Conservation (phyloP, 2,329 filamentous ascomycete genomes). For the Bisporella sp. region DNA sequence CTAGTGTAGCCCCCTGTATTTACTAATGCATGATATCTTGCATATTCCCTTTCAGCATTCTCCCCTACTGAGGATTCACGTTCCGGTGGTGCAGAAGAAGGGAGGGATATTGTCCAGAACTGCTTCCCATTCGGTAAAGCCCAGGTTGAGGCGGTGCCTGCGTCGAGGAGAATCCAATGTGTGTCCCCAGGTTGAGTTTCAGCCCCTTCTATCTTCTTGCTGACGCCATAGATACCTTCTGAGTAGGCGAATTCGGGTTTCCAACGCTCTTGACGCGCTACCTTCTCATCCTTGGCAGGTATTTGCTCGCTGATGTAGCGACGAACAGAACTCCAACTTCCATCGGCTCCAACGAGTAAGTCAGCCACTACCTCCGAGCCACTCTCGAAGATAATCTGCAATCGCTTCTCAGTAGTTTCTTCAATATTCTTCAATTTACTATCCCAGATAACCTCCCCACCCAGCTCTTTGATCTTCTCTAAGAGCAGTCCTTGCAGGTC, state of each 20-base stretch:
- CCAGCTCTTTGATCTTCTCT: neutral
- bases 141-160: slow-evolving; percentile 5
- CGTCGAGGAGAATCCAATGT: slow-evolving; percentile 6
- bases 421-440: slow-evolving; percentile 1
- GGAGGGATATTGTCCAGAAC: slow-evolving; percentile 6
- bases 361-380: neutral
- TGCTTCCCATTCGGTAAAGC: slow-evolving; percentile 5
- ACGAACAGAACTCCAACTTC: slow-evolving; percentile 6
- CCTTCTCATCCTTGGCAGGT: neutral
- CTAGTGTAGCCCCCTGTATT: slow-evolving; percentile 1
- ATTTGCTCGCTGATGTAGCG: neutral
- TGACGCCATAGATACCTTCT: slow-evolving; percentile 5
- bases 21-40: neutral
- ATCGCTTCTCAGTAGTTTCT: neutral
- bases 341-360: slow-evolving; percentile 8
- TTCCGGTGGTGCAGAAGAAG: neutral
- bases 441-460: slow-evolving; percentile 2
- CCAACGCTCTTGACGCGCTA: neutral
- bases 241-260: slow-evolving; percentile 1
- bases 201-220: neutral
- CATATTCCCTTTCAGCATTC: neutral
- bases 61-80: neutral
- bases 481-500: slow-evolving; percentile 1
- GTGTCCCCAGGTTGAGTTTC: slow-evolving; percentile 2
- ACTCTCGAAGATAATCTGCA: slow-evolving; percentile 3